Conservation (phyloP, 441 rosid genomes). For the Aquilaria agallochum region DNA sequence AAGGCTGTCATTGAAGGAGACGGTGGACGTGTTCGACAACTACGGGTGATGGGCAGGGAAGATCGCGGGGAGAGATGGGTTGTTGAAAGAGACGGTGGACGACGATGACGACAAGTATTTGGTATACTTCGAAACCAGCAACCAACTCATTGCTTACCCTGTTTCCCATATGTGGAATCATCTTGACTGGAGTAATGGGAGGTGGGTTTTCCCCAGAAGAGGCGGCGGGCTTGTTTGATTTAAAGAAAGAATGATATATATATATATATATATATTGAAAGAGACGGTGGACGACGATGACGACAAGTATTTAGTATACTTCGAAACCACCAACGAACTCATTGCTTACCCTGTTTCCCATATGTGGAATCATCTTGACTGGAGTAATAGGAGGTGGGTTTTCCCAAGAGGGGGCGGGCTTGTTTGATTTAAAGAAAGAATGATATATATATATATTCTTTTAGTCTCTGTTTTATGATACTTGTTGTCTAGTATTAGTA, state of each 20-base stretch:
- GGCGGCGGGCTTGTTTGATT: too few species aligned
- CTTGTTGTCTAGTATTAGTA: too few species aligned
- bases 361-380: conserved; percentile 2
- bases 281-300: too few species aligned
- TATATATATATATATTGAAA: too few species aligned
- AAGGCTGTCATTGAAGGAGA: not conserved
- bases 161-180: not conserved
- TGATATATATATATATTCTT: too few species aligned
- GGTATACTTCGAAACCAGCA: conserved; percentile 1
- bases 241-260: too few species aligned
- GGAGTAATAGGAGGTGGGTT: conserved; percentile 1
- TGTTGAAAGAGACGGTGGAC: too few species aligned
- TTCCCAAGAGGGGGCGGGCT: not conserved
- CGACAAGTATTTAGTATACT: conserved; percentile 1
- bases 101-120: not conserved
- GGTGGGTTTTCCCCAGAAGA: not conserved
- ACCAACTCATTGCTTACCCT: conserved; percentile 2
- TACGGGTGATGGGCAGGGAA: conserved; percentile 11
- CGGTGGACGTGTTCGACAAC: conserved; percentile 5
- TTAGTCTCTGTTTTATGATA: too few species aligned
- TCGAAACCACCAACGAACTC: not conserved
- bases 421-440: too few species aligned
- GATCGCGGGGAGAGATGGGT: not conserved
- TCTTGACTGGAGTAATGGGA: not conserved
- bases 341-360: conserved; percentile 1